These are phyloP conservation scores for Priceomyces carsonii DNA, from an alignment of 805 yeast species.

Conservation along the genomic window DNA sequence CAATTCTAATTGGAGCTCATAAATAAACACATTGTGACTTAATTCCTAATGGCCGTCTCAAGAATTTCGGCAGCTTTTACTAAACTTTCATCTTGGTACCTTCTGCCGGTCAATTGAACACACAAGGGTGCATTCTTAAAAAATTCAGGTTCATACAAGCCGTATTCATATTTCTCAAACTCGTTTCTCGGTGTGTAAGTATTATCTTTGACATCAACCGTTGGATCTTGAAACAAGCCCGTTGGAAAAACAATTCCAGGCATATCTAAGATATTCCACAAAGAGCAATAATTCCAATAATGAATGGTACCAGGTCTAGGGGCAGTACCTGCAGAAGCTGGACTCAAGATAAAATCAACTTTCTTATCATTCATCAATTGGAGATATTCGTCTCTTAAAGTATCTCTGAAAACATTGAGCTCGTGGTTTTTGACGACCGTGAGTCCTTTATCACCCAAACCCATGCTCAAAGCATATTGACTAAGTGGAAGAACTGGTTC, in stretches of 20 bases:
- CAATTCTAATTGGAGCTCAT: too few species aligned
- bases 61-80: conserved; percentile 47
- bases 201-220: conserved; percentile 13
- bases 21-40: too few species aligned
- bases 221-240: conserved; percentile 15
- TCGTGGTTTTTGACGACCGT: conserved; percentile 12
- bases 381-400: conserved; percentile 17
- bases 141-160: conserved; percentile 46
- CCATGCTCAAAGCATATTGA: conserved; percentile 4
- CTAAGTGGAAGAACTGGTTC: conserved; percentile 6
- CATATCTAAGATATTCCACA: conserved; percentile 20
- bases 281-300: conserved; percentile 21
- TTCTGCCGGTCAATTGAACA: conserved; percentile 53
- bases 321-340: conserved; percentile 14
- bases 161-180: conserved; percentile 50
- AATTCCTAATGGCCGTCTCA: too few species aligned
- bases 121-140: conserved; percentile 56
- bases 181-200: conserved; percentile 42
- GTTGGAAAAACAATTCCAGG: conserved; percentile 19
- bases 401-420: conserved; percentile 5
- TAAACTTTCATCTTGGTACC: conserved; percentile 59
- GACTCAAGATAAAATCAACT: conserved; percentile 9
- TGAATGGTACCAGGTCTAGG: conserved; percentile 17
- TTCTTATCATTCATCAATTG: conserved; percentile 11
- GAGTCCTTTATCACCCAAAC: conserved; percentile 17